Evolutionary conservation across 192 early-diverging fungal genomes (phyloP), one percentile per base, ranked within the genome.

Genomic region (Rhizophagus clarus): DNA sequence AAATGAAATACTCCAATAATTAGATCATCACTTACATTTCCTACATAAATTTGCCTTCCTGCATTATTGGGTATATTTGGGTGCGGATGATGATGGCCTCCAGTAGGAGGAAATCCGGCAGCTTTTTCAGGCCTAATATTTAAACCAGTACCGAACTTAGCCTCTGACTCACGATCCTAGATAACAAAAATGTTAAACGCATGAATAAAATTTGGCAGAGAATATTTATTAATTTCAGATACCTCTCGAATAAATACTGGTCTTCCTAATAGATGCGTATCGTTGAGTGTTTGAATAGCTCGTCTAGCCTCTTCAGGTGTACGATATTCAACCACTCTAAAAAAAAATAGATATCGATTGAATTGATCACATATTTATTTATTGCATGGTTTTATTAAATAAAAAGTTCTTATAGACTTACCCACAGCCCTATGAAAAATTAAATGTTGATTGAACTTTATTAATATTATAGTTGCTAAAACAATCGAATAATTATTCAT

Each of bases 181-280:
- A 34, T 29, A 62, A 47, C 83, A 42, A 69, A 15, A 26, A 61
- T 79, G 20, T 34, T 42, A 12, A 73, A 45, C 7, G 42, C 12
- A 20, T 28, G 10, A 11, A 34, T 61, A 63, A 2, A 20, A 40
- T 40, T 9, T 2, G n/a, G 22, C 2, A n/a, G 28, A 28, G 5
- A 40, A 6, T 40, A 6, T n/a, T 24, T 71, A 45, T 28, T 15
- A 24, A 28, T 15, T 24, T 29, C 12, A 31, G 3, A 22, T 81
- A 93, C 93, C 87, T 96, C 95, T 24, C 94, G 85, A 32, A 96
- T 87, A 83, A 95, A 94, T 29, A 95, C 87, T 5, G 88, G 88
- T 69, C 95, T 82, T 28, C 93, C 93, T 85, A 95, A 90, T 63
- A 96, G 80, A 2, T 86, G 82, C 0, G 89, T 88, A 75, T 94